Base-by-base conservation (phyloP, 23 red algal genomes). In the Agarophyton chilense region DNA sequence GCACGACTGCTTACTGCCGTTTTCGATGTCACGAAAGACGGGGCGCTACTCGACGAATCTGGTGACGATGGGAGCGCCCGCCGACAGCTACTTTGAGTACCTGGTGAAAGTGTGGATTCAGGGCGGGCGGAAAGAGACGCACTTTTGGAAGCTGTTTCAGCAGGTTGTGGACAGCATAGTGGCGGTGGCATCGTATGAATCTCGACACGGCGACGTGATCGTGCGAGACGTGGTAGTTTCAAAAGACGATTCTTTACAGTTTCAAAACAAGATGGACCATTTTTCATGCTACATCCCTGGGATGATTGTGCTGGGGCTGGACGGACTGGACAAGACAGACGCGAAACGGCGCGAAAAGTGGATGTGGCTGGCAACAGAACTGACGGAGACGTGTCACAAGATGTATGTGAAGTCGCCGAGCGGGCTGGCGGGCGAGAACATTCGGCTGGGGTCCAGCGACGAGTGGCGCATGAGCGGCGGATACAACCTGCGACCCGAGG, bases 11-110 rank as follows among this genome's bases (percentile, higher is more conserved):
- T n/a, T 92, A n/a, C 58, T 92, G 53, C 88, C 88, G 43, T 82
- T 67, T 52, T 53, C 76, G 32, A 82, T 92, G 57, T 52, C 77
- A 10, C 32, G 60, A 17, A 44, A 39, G n/a, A 72, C 46, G 32
- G 88, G 88, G n/a, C 28, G 31, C 16, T 92, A 73, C 28, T 72
- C 44, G 18, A 92, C 88, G 18, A 92, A 82, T 70, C 63, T 92
- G 77, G 78, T 92, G 61, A 92, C 88, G 53, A 31, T 94, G 45
- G 92, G 92, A 13, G 82, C 92, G 18, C 76, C 76, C 12, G 92
- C 82, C 3, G 92, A 94, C 67, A 81, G 72, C 33, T 94, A 89
- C 26, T 94, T 85, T 82, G 92, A 94, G 76, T 94, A 94, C 50
- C 55, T 94, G 76, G 72, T 94, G 11, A 94, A 94, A 45, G 34